phyloP scores from a whole-genome alignment of 495 filamentous ascomycete species.

The Hyphodiscus hymeniophilus region DNA sequence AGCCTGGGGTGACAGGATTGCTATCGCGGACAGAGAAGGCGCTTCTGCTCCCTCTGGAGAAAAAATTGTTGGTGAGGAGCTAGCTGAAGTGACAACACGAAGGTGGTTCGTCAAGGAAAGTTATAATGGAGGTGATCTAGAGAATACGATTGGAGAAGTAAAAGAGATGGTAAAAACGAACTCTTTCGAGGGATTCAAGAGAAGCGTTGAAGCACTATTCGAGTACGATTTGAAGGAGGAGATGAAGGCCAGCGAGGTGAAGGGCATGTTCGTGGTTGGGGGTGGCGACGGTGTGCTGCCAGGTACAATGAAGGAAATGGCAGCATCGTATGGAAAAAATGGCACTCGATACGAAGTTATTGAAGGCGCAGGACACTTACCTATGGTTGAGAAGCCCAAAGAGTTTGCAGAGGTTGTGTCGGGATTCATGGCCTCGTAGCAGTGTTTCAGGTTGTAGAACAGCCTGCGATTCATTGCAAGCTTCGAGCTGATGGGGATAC shows the following conservation, averaged over 20 bases:
- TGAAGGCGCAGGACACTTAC: conserved; percentile 64
- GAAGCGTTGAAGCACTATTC: conserved; percentile 63
- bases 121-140: conserved; percentile 37
- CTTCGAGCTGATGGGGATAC: too few relatives aligned
- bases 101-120: conserved; percentile 66
- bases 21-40: conserved; percentile 51
- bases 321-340: conserved; percentile 36
- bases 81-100: conserved; percentile 59
- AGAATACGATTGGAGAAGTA: conserved; percentile 40
- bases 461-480: too few relatives aligned
- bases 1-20: conserved; percentile 71
- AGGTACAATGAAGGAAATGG: conserved; percentile 69
- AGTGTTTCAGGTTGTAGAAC: too few relatives aligned
- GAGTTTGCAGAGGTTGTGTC: conserved; percentile 55
- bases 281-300: conserved; percentile 67
- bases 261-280: conserved; percentile 60
- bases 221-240: conserved; percentile 61
- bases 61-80: conserved; percentile 42
- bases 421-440: conserved; percentile 35
- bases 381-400: conserved; percentile 69
- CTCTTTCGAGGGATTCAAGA: conserved; percentile 59
- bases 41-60: conserved; percentile 39
- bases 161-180: conserved; percentile 56
- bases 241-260: conserved; percentile 50
- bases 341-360: conserved; percentile 52